These are phyloP conservation scores for Boeremia exigua DNA, from an alignment of 2,329 filamentous ascomycete genomes.

Conservation along the genomic window DNA sequence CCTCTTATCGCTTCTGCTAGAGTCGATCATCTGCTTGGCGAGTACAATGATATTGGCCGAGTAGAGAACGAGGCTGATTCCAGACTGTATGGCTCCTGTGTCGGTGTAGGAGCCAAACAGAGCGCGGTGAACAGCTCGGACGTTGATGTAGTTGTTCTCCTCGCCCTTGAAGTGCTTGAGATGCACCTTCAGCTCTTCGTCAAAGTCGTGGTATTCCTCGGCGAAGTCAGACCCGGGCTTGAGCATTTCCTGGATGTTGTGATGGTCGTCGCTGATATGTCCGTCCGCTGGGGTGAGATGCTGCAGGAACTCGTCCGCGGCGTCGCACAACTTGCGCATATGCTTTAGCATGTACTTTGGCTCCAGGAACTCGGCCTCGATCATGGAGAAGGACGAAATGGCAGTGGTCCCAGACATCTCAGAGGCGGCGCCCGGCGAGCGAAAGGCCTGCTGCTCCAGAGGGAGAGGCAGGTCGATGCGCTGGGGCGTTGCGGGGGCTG, in stretches of 20 bases:
- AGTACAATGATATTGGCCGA: conserved; percentile 54
- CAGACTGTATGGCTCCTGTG: conserved; percentile 25
- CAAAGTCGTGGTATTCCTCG: conserved; percentile 47
- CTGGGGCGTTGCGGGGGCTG: conserved; percentile 34
- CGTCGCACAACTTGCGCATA: conserved; percentile 47
- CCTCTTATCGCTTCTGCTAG: conserved; percentile 34
- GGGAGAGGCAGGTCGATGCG: conserved; percentile 9
- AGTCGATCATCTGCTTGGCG: conserved; percentile 46
- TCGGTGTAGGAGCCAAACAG: conserved; percentile 44
- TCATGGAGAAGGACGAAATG: conserved; percentile 54
- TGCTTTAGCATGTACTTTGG: conserved; percentile 50
- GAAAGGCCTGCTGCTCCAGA: conserved; percentile 19
- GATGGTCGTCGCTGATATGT: conserved; percentile 24
- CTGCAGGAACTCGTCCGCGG: conserved; percentile 36
- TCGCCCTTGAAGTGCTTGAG: conserved; percentile 46
- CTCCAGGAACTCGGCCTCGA: conserved; percentile 52
- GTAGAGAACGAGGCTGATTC: conserved; percentile 52
- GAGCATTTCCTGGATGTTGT: conserved; percentile 37
- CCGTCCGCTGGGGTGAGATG: conserved; percentile 40
- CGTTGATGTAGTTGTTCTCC: conserved; percentile 51
- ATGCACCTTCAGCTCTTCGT: conserved; percentile 43
- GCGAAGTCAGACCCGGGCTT: conserved; percentile 48
- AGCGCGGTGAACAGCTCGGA: conserved; percentile 46
- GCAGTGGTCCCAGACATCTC: conserved; percentile 56
- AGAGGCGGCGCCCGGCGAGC: conserved; percentile 48